Base-by-base conservation (phyloP, 2,329 filamentous ascomycete species). In the Fusarium mexicanum region DNA sequence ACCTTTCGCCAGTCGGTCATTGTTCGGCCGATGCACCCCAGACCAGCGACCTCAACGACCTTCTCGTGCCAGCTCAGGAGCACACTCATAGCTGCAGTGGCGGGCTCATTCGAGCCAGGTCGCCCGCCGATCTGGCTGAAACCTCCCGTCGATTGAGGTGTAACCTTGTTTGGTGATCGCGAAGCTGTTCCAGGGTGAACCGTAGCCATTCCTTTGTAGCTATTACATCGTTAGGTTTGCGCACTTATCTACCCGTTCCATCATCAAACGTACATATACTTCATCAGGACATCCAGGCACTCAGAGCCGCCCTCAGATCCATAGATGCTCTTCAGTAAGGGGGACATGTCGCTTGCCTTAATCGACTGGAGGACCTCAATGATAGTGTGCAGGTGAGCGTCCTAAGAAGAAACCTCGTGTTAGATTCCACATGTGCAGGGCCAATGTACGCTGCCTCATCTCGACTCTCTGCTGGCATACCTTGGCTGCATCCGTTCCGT, bases 51-150 rank as follows among this genome's bases (percentile, higher is more conserved):
- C 80, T 99, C 96, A 9, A 98, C 94, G 72, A 98, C 90, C 89
- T 98, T 99, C 87, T 99, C 96, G 82, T 99, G 96, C 96, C 96
- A 99, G 84, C 95, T 98, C 76, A 99, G 86, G 81, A 99, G 83
- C 59, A 99, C 96, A 81, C 96, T 98, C 96, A 98, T 98, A 61
- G 92, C 93, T 65, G 95, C 92, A 41, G 94, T 93, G 71, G 94
- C 92, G 53, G 94, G 93, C 80, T 92, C 90, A 80, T 86, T 89
- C 43, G 85, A 81, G 14, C 86, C 87, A 13, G 89, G 87, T 61
- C 90, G 84, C 18, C 83, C 83, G 24, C 86, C 86, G 47, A 96
- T 89, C 84, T 98, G 96, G 79, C 93, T 95, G 85, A 98, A 98
- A 13, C 95, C 95, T 10, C 83, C 83, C 26, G 95, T 97, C 64